phyloP scores from a whole-genome alignment of 306 rosid species.

The Lathyrus oleraceus region DNA sequence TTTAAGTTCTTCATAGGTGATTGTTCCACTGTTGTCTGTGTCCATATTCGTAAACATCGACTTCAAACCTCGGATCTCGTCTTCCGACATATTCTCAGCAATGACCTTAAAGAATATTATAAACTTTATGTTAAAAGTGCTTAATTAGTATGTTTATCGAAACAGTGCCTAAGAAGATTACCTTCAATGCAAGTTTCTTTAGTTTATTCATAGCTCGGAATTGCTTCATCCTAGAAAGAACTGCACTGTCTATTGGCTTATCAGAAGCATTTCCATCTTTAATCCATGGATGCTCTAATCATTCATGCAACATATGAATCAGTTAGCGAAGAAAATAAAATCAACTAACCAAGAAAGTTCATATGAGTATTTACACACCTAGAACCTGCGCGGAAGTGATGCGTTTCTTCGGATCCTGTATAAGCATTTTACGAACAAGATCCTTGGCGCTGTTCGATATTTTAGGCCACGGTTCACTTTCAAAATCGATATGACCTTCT shows the following conservation, averaged over 20 bases:
- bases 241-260: conserved; percentile 89
- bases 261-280: conserved; percentile 84
- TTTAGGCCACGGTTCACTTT: conserved; percentile 77
- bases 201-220: conserved; percentile 94
- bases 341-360: not conserved
- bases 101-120: conserved; percentile 60
- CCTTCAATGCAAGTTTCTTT: conserved; percentile 91
- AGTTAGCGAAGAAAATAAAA: conserved; percentile 30
- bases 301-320: conserved; percentile 36
- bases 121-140: not conserved
- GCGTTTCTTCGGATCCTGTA: conserved; percentile 81
- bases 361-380: conserved; percentile 48
- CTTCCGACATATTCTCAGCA: conserved; percentile 84
- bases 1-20: conserved; percentile 87
- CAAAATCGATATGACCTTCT: conserved; percentile 84
- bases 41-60: conserved; percentile 89
- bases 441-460: conserved; percentile 85
- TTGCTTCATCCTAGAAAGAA: conserved; percentile 94
- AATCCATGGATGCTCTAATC: conserved; percentile 86
- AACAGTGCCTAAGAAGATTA: conserved; percentile 2
- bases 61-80: conserved; percentile 91
- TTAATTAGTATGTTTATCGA: not conserved
- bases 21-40: conserved; percentile 82
- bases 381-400: conserved; percentile 81
- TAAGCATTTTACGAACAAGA: conserved; percentile 78